phyloP scores from a whole-genome alignment of 352 stramenopile genomes.

The Globisporangium emineosum region DNA sequence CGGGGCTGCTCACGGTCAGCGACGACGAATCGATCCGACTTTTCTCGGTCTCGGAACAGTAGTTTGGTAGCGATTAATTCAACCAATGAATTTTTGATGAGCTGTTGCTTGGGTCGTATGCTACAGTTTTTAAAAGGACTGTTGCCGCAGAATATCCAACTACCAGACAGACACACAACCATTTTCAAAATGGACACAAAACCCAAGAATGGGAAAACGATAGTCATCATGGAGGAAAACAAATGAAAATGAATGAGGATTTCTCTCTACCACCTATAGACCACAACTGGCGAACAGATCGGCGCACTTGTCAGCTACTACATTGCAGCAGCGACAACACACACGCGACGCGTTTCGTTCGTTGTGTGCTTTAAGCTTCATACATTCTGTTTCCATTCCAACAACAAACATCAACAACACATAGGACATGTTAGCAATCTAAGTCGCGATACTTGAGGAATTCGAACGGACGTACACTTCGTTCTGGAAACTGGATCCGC shows the following conservation, averaged over 20 bases:
- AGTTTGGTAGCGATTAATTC: not conserved
- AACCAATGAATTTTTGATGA: not conserved
- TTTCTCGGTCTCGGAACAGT: conserved; percentile 40
- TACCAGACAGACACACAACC: not conserved
- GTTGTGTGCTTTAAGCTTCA: conserved; percentile 58
- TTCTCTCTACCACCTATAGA: conserved; percentile 21
- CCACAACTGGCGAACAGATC: conserved; percentile 3
- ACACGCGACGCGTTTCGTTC: not conserved
- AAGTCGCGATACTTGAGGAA: not conserved
- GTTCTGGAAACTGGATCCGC: conserved; percentile 89
- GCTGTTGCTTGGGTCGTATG: not conserved
- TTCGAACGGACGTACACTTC: conserved; percentile 65
- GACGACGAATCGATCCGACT: conserved; percentile 83
- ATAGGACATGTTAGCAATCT: not conserved
- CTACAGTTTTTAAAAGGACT: not conserved
- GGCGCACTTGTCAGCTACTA: not conserved
- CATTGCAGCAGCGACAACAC: not conserved
- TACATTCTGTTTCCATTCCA: conserved; percentile 57
- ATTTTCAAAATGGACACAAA: not conserved
- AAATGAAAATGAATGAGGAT: conserved; percentile 18
- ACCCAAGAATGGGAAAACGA: no score
- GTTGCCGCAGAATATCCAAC: no score
- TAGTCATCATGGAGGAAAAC: not conserved
- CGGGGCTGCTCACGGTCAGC: conserved; percentile 70
- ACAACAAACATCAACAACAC: conserved; percentile 7